Conservation (phyloP, 2,329 filamentous ascomycete genomes). For the Hypoxylon sp. region DNA sequence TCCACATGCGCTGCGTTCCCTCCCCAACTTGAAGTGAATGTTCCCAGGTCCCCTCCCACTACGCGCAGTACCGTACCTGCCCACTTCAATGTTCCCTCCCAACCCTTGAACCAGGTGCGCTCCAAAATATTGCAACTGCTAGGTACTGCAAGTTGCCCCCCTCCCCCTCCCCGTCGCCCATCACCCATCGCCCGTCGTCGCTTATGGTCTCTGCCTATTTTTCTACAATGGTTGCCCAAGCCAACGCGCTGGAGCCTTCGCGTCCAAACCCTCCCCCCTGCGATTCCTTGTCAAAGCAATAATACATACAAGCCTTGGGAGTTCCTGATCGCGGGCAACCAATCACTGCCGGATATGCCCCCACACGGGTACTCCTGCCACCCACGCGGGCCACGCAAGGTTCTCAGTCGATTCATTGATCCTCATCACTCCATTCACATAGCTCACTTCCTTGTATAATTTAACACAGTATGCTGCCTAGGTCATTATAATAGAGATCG, state of each 20-base stretch:
- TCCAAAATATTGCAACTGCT: conserved; percentile 11
- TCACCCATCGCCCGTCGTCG: not conserved
- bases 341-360: conserved; percentile 31
- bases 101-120: too few species aligned
- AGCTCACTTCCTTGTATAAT: conserved; percentile 7
- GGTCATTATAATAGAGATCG: not conserved
- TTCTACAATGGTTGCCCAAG: not conserved
- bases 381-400: conserved; percentile 33
- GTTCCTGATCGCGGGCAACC: conserved; percentile 27
- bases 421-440: conserved; percentile 16
- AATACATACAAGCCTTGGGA: conserved; percentile 24
- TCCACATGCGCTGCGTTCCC: conserved; percentile 27
- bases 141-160: conserved; percentile 1
- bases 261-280: conserved; percentile 1
- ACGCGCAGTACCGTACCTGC: too few species aligned
- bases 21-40: conserved; percentile 2
- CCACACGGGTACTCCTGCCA: conserved; percentile 31
- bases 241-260: conserved; percentile 13
- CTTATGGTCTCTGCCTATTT: not conserved
- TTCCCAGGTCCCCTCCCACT: not conserved
- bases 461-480: conserved; percentile 12
- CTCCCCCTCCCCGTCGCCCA: not conserved
- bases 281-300: conserved; percentile 21
- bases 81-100: conserved; percentile 2
- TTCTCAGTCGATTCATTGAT: conserved; percentile 2